Base-by-base conservation (phyloP, 2,329 filamentous ascomycete species). In the Xylariaceae sp. region DNA sequence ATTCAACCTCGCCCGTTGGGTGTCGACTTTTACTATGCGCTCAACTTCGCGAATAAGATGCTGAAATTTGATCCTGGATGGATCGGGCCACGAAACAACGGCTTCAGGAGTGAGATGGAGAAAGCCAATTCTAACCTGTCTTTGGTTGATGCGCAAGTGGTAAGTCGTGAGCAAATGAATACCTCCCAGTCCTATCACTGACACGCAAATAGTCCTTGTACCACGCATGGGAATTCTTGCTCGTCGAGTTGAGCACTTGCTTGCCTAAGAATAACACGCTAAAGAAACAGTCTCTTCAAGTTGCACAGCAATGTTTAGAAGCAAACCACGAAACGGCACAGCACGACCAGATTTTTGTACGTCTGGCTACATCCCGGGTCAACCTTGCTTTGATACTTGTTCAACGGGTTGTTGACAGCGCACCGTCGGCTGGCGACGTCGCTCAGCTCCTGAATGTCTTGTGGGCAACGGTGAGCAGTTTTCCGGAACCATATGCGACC, bases 111-210 rank as follows among this genome's bases (percentile, higher is more conserved):
- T 37, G 93, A 98, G 60, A 84, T 98, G 65, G 79, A 83, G 55
- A 81, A 82, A 46, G 93, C 91, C 32, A 98, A 98, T 62, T 71
- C 85, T 48, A 97, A 98, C 63, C 64, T 98, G 39, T 95, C 90
- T 18, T 72, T 95, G 26, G 89, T 98, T 26, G 89, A 97, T 62
- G 87, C 91, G 18, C 89, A 98, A 68, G 83, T 93, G 50, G 83
- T 87, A 72, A 67, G 83, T 70, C 72, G 66, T 81, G 68, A 32
- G 4, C 16, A 32, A 19, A 1, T 15, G 34, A 7, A 17, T 39
- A 28, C 12, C 4, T 2, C 39, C 19, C 4, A 13, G 16, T 39
- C 19, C 2, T 18, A 19, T 28, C 29, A 19, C 52, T 67, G 55
- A 69, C 51, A 34, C 17, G 11, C 6, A 26, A 26, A 28, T 55